Conservation (phyloP, 2,329 filamentous ascomycete genomes). For the Tolypocladium amazonense region DNA sequence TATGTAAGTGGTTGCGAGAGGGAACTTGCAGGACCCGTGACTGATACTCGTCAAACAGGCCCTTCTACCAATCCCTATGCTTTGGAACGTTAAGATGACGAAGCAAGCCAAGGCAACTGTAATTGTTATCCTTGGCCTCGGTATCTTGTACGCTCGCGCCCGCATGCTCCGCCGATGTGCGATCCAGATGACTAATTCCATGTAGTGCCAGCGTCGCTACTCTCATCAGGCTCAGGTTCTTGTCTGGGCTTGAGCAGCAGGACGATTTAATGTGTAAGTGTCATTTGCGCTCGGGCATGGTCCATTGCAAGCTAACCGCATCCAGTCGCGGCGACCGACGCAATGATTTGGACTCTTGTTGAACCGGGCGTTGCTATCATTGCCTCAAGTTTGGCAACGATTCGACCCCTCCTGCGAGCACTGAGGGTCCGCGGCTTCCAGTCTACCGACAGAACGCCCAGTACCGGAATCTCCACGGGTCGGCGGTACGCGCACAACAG, state of each 20-base stretch:
- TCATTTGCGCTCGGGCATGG: background rate
- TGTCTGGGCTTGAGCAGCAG: constrained; percentile 31
- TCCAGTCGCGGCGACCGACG: constrained; percentile 35
- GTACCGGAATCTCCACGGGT: constrained; percentile 14
- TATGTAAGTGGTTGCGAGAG: constrained; percentile 24
- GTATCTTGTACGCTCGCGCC: constrained; percentile 31
- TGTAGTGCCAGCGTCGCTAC: constrained; percentile 42
- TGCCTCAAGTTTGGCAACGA: constrained; percentile 42
- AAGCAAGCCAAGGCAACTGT: constrained; percentile 40
- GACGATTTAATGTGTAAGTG: constrained; percentile 38
- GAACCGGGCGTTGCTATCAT: constrained; percentile 45
- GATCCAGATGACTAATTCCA: constrained; percentile 1
- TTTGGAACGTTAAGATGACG: constrained; percentile 44
- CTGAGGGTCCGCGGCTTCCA: constrained; percentile 36
- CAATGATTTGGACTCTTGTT: constrained; percentile 47
- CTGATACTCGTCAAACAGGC: constrained; percentile 19
- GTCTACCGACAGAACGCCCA: constrained; percentile 25
- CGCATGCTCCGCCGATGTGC: constrained; percentile 1
- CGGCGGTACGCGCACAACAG: constrained; percentile 16
- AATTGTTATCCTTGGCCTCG: constrained; percentile 35
- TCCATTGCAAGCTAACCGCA: constrained; percentile 5
- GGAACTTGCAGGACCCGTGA: background rate
- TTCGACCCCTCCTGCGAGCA: constrained; percentile 41
- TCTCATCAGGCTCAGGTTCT: constrained; percentile 37
- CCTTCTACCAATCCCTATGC: constrained; percentile 41